Evolutionary conservation across 2,329 filamentous ascomycete genomes (phyloP), one percentile per base, ranked within the genome.

Genomic region (Claviceps arundinis): DNA sequence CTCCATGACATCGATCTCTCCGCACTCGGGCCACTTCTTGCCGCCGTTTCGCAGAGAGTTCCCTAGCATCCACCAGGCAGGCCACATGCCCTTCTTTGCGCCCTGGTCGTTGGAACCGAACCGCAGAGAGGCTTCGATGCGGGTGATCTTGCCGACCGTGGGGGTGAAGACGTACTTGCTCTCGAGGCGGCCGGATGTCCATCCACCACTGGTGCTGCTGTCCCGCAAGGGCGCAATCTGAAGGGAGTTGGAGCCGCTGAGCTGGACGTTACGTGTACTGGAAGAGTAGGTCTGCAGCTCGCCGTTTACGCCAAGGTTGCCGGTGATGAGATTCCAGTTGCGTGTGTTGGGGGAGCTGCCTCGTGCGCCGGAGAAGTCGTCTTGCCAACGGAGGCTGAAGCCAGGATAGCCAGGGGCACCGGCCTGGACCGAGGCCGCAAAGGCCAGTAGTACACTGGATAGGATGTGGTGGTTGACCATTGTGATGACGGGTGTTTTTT

Each of bases 1-100:
- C 68, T 81, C 77, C 61, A 81, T 68, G 57, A 80, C 73, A 60
- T 81, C 78, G 48, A 81, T 66, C 68, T 81, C 78, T 55, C 77
- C 78, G 53, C 73, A 75, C 8, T 54, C 50, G 0, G 78, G 78
- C 78, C 78, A 81, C 14, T 58, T 38, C 1, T 67, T 70, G 8
- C 74, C 75, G 45, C 70, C 65, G 26, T 3, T 34, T 9, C 73
- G 71, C 51, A 74, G 65, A 11, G 70, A 61, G 48, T 78, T 69
- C 42, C 77, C 76, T 16, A 80, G 67, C 55, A 78, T 66, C 77
- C 76, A 81, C 58, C 80, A 80, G 0, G 77, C 77, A 0, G 77
- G 76, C 77, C 77, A 81, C 48, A 80, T 67, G 4, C 78, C 78
- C 57, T 77, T 68, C 62, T 78, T 75, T 44, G 62, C 60, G 2